Conservation (phyloP, 2,329 filamentous ascomycete species). For the Fusarium pseudonygamai region DNA sequence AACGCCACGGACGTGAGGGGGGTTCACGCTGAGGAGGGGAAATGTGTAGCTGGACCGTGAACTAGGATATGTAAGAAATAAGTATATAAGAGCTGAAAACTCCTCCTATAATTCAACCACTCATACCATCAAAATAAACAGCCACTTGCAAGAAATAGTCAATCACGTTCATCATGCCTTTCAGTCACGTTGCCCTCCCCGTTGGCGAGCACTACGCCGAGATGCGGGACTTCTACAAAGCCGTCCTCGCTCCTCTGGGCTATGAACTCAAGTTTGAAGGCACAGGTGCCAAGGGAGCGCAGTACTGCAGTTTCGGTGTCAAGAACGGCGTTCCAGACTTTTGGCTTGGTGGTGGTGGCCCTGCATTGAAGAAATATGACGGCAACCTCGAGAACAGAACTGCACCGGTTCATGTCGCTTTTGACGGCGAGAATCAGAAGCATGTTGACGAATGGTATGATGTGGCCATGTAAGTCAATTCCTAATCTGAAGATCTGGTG, state of each 20-base stretch:
- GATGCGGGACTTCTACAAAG: conserved; percentile 44
- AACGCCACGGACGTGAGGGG: conserved; percentile 15
- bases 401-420: conserved; percentile 38
- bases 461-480: conserved; percentile 36
- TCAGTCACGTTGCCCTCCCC: conserved; percentile 37
- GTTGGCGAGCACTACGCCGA: conserved; percentile 38
- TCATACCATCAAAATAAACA: background rate
- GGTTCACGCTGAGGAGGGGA: conserved; percentile 13
- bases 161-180: conserved; percentile 24
- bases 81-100: conserved; percentile 11
- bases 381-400: conserved; percentile 33
- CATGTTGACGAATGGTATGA: conserved; percentile 41
- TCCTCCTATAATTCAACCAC: background rate
- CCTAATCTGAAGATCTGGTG: rapidly evolving
- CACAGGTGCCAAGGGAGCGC: background rate
- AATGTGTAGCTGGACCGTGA: conserved; percentile 18
- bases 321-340: conserved; percentile 33
- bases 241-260: conserved; percentile 39
- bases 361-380: conserved; percentile 35
- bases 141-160: background rate
- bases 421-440: conserved; percentile 24
- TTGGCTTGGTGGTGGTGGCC: conserved; percentile 38
- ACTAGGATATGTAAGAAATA: background rate
- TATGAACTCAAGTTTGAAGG: conserved; percentile 36
- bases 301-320: conserved; percentile 38